Base-by-base conservation (phyloP, 176 grass and related monocot species). In the Hsuehochloa calcarea region DNA sequence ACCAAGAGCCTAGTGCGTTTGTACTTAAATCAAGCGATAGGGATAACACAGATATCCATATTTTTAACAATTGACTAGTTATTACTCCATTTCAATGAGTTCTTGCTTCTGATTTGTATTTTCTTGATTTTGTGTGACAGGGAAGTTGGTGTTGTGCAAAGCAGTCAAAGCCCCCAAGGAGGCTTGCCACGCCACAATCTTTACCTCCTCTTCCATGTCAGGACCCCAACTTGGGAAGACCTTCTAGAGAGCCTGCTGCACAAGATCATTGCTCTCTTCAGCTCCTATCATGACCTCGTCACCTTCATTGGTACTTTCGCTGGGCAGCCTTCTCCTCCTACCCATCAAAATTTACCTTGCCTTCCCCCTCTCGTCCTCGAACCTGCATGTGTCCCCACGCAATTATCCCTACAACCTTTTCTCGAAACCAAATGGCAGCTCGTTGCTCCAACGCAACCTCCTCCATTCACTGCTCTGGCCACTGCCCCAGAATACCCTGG, bases 281-380 rank as follows among this genome's bases (percentile, higher is more conserved):
- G 16, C 27, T 83, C 72, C 72, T 66, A 40, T 3, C 79, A 25
- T 19, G 86, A 83, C 52, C 49, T 77, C 39, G 31, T 83, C 25
- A 31, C 65, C 50, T 74, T 77, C 4, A 15, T 49, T 17, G 20
- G 46, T 27, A 80, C 82, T 16, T 83, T 29, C 40, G 72, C 41
- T 39, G 72, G 29, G 37, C 37, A 34, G 12, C 59, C 51, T 34
- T 34, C 80, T 44, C 41, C 31, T 41, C 55, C 19, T 59, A 6
- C 68, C 47, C 56, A 20, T 56, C 55, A 2, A 40, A 58, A 72
- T 52, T 37, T 64, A 13, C 17, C 17, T 39, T 40, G 11, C 19
- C 34, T 12, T 50, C 82, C 82, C 1, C 82, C 61, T 60, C 60
- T 80, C 20, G 68, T 80, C 46, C 7, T 80, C 27, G 49, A 46